Base-by-base conservation (phyloP, 129 eudicot species). In the Artemisia argyi region DNA sequence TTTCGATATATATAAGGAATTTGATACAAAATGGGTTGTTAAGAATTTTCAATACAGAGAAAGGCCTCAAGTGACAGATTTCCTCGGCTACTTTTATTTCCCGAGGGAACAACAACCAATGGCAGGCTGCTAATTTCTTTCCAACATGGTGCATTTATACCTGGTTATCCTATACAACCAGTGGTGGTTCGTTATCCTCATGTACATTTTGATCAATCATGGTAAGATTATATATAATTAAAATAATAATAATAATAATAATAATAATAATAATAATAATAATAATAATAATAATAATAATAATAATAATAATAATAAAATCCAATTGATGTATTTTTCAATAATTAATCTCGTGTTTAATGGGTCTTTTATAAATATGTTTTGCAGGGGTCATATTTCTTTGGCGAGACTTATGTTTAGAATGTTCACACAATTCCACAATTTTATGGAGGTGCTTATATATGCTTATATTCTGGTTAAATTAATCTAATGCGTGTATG, bases 141-240 rank as follows among this genome's bases (percentile, higher is more conserved):
- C 73, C 96, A 94, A 84, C 92, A 80, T 53, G 99, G 99, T 59
- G 99, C 99, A 53, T 94, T 94, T 79, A 84, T 94, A 30, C 97
- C 99, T 64, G 89, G 97, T 55, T 88, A 86, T 76, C 86, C 97
- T 49, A 84, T 94, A 42, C 99, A 90, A 78, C 99, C 99, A 10
- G 99, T 94, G 32, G 79, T 88, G 69, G 97, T 94, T 67, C 96
- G 91, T 10, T 94, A 94, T 85, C 99, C 93, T 48, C 79, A 90
- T 83, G 94, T 94, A 50, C 99, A 94, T 89, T 94, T 94, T 77
- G 99, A 94, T 81, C 99, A 94, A 70, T 94, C 99, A 66, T 94
- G 99, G 99, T 94, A 86, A 30, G 79, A 11, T 68, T 63, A 44
- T 39, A 39, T 39, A 39, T 39, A 39, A 7, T 32, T 7, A 39